These are phyloP conservation scores for Clathrospora elynae DNA, from an alignment of 2,329 filamentous ascomycete genomes.

Conservation along the genomic window DNA sequence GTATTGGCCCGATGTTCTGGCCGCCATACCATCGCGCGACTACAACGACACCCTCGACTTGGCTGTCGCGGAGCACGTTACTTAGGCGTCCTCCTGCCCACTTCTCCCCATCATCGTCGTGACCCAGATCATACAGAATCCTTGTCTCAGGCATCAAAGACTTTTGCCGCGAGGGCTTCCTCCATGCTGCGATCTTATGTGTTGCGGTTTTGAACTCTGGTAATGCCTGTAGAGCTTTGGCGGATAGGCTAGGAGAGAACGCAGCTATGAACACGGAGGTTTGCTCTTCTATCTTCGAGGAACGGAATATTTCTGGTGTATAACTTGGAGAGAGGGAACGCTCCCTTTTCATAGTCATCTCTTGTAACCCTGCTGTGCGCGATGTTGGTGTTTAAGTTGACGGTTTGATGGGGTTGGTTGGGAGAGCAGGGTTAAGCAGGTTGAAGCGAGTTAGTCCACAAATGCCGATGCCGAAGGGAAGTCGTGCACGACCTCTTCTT, in stretches of 20 bases:
- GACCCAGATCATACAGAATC: slow-evolving; percentile 51
- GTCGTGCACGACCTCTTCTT: slow-evolving; percentile 12
- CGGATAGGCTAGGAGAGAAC: slow-evolving; percentile 54
- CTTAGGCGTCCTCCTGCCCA: slow-evolving; percentile 57
- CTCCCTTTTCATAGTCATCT: slow-evolving; percentile 42
- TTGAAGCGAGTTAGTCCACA: slow-evolving; percentile 16
- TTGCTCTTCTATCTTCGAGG: slow-evolving; percentile 55
- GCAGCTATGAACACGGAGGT: slow-evolving; percentile 58
- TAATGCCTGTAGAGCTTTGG: slow-evolving; percentile 50
- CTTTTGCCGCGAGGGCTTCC: slow-evolving; percentile 54
- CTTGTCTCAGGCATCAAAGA: slow-evolving; percentile 48
- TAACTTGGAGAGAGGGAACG: slow-evolving; percentile 23
- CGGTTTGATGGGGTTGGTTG: neutral
- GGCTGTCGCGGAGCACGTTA: slow-evolving; percentile 53
- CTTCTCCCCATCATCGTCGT: slow-evolving; percentile 61
- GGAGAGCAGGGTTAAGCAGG: neutral
- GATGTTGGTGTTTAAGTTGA: too few species aligned
- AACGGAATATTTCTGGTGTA: slow-evolving; percentile 50
- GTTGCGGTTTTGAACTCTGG: slow-evolving; percentile 53
- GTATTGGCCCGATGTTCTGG: slow-evolving; percentile 57
- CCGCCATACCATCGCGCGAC: slow-evolving; percentile 63
- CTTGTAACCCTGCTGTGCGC: slow-evolving; percentile 2
- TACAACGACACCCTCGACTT: slow-evolving; percentile 54
- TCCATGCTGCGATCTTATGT: slow-evolving; percentile 59
- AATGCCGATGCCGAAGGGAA: slow-evolving; percentile 11